Evolutionary conservation across 2,329 filamentous ascomycete genomes (phyloP), one percentile per base, ranked within the genome.

Genomic region (Aspergillus jensenii): DNA sequence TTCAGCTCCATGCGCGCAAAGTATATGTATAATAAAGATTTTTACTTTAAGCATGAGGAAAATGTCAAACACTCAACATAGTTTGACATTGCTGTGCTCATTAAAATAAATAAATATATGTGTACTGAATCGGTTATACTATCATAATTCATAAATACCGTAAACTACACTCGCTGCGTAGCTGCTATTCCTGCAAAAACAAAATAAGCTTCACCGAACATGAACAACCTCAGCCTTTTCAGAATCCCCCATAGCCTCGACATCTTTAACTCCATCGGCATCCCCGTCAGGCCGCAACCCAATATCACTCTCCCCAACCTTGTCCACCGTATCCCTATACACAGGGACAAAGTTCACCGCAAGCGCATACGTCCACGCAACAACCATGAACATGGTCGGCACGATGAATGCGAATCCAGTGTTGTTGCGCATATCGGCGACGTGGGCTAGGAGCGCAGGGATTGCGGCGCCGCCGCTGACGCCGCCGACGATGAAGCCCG

Each of bases 401-500:
- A 91, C 87, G 9, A 86, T 77, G 84, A 91, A 89, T 5, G 86
- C 84, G 40, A 83, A 75, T 0, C 81, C 84, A 3, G 86, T 88
- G 43, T 81, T 75, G 59, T 85, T 82, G n/a, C 82, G 79, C 55
- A 75, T 69, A 68, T 93, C 89, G 5, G 88, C 85, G 1, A 87
- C 88, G 8, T 81, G 83, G 35, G 89, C 90, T 2, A 88, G 83
- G 33, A 93, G 78, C 0, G 90, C 87, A 1, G 90, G 90, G 7
- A 93, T 88, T 33, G 84, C 82, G 2, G 90, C 90, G 57, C 90
- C 90, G 14, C 90, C 90, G 15, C 83, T 80, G 0, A 93, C 88
- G 63, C 87, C 89, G 4, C 80, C 87, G 2, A 91, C 82, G 62
- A 96, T 86, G 71, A 85, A 89, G 1, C 89, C 89, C 2, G 86